Evolutionary conservation across 2,329 filamentous ascomycete genomes (phyloP), one percentile per base, ranked within the genome.

Genomic region (Xylaria sp.): DNA sequence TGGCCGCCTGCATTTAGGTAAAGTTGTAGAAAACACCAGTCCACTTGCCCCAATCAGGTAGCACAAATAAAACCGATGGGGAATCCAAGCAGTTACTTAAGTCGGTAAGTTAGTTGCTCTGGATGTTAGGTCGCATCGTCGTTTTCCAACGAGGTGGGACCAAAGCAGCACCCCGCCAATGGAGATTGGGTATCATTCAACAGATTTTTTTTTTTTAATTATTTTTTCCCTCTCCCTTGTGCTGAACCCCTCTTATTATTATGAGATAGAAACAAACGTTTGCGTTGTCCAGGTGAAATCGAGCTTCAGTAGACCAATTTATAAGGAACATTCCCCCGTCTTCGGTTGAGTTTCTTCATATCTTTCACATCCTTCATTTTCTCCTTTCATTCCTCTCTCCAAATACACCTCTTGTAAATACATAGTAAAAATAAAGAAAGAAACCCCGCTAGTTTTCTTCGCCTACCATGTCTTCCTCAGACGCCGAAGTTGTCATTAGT

Each of bases 401-500:
- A 47, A 22, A 15, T 6, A 39, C 33, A 10, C 17, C 22, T 15
- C 36, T 33, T 22, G 31, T 11, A 59, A 29, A 38, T 31, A 56
- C 47, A 61, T 29, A 33, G 6, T 20, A 22, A 6, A 45, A 31
- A 31, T n/a, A n/a, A n/a, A n/a, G n/a, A 22, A 55, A 47, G 20
- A 33, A 22, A 47, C 44, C 15, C 36, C n/a, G n/a, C 33, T 17
- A n/a, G 9, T 33, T 11, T 36, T 36, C 17, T 38, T 50, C 38
- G 45, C 61, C 86, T 67, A 73, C 33, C 56, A 73, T 74, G 72
- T 73, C 73, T 71, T 61, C 67, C 39, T 42, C 67, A 49, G 71
- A 76, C 33, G 36, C 51, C 54, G 74, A 76, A 25, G 69, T 74
- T 39, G 63, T 72, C 69, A 75, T 77, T 65, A 72, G 73, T 68